phyloP scores from a whole-genome alignment of 75 land plant species.

The Pinus tabuliformis region DNA sequence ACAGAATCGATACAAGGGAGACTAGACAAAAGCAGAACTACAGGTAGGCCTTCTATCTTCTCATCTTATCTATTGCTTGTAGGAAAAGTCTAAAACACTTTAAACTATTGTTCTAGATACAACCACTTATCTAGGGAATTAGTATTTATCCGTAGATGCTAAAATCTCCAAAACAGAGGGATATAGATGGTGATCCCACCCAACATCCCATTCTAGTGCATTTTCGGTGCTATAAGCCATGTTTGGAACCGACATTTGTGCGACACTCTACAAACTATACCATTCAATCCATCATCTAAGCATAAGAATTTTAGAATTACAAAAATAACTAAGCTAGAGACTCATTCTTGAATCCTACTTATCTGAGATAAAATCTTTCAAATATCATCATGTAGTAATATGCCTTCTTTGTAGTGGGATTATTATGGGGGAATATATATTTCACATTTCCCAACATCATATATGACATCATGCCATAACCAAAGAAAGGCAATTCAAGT shows the following conservation, averaged over 20 bases:
- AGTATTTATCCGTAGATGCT: neutral
- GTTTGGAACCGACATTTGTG: constrained; percentile 82
- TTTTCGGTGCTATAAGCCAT: constrained; percentile 95
- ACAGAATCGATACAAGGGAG: too few relatives aligned
- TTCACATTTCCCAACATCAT: constrained; percentile 75
- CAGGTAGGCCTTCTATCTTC: too few relatives aligned
- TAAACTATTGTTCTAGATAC: too few relatives aligned
- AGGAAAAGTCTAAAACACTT: too few relatives aligned
- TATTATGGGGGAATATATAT: constrained; percentile 65
- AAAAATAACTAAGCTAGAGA: too few relatives aligned
- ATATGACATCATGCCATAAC: constrained; percentile 11
- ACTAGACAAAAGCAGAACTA: too few relatives aligned
- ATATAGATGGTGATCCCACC: constrained; percentile 79
- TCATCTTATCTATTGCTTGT: too few relatives aligned
- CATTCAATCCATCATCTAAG: too few relatives aligned
- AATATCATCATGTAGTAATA: constrained; percentile 78
- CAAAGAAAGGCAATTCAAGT: neutral
- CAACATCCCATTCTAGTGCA: constrained; percentile 85
- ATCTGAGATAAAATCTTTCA: constrained; percentile 72
- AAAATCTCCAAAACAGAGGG: constrained; percentile 92
- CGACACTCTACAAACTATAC: constrained; percentile 55
- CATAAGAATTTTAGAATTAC: too few relatives aligned
- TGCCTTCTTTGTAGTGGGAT: constrained; percentile 77
- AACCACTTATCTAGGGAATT: rapidly evolving
- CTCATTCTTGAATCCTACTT: too few relatives aligned